These are phyloP conservation scores for Aspergillus persii DNA, from an alignment of 2,329 filamentous ascomycete species.

Conservation along the genomic window DNA sequence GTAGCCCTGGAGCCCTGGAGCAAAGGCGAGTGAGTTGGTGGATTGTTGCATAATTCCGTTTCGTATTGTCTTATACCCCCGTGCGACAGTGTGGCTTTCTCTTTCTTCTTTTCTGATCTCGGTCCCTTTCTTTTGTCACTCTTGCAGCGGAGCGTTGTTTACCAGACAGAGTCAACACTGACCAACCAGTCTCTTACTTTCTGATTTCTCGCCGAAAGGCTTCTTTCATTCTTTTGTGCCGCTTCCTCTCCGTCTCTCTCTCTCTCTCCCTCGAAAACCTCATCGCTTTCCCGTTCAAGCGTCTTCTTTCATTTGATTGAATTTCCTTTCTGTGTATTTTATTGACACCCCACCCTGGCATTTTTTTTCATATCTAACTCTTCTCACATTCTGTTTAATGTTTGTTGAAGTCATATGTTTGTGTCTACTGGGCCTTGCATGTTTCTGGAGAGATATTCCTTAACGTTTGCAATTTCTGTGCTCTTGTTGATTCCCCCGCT, in stretches of 20 bases:
- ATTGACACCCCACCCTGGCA: not conserved
- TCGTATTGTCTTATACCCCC: slow-evolving; percentile 14
- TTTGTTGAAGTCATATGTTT: slow-evolving; percentile 1
- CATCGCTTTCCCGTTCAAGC: slow-evolving; percentile 4
- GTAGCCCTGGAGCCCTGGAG: not conserved
- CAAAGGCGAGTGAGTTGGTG: not conserved
- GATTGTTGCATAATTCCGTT: slow-evolving; percentile 2
- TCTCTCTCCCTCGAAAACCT: not conserved
- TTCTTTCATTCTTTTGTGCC: slow-evolving; percentile 7
- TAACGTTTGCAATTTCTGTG: not conserved
- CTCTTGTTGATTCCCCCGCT: not conserved
- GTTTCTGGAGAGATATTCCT: slow-evolving; percentile 6
- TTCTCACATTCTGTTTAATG: slow-evolving; percentile 4
- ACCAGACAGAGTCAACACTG: slow-evolving; percentile 1
- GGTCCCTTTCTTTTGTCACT: not conserved
- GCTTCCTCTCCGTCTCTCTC: not conserved
- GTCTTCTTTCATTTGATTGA: not conserved
- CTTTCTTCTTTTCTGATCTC: not conserved
- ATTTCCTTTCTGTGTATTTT: slow-evolving; percentile 15
- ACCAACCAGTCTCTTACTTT: slow-evolving; percentile 1
- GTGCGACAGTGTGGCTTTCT: slow-evolving; percentile 1
- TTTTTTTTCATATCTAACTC: not conserved
- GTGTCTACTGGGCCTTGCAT: not conserved
- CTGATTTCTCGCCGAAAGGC: not conserved
- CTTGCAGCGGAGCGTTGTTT: slow-evolving; percentile 3